phyloP scores from a whole-genome alignment of 345 rosid species.

The Populus deltoides region DNA sequence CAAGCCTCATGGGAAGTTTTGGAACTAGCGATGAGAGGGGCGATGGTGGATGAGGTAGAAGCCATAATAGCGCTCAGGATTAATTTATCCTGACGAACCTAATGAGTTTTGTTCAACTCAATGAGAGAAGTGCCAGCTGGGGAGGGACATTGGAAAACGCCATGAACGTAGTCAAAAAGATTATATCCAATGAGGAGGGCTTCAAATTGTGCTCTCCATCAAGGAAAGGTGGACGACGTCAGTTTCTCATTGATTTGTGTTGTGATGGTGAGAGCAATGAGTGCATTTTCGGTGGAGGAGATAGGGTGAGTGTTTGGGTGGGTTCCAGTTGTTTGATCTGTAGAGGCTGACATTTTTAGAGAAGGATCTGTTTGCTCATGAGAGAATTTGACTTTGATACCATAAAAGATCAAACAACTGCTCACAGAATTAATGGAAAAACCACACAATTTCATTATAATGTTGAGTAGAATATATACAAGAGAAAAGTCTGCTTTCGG shows the following conservation, averaged over 20 bases:
- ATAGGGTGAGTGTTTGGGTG: no score
- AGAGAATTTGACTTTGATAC: no score
- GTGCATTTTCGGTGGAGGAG: no score
- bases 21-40: background rate
- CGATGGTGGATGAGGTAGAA: background rate
- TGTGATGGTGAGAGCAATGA: background rate
- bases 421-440: no score
- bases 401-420: no score
- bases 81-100: no score
- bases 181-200: background rate
- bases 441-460: no score
- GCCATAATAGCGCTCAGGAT: background rate
- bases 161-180: background rate
- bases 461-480: no score
- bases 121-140: rapidly evolving
- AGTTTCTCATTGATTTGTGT: background rate
- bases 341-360: no score
- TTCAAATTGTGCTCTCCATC: no score
- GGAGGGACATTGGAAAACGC: background rate
- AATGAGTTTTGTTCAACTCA: background rate
- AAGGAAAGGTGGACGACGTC: background rate
- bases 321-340: rapidly evolving
- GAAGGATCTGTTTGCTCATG: no score
- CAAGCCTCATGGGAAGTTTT: background rate
- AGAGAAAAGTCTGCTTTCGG: rapidly evolving